Percentiles rank a stretch among this genome's conserved stretches.
phyloP scores from a whole-genome alignment of 306 rosid genomes.

The Cucurbita argyrosperma region DNA sequence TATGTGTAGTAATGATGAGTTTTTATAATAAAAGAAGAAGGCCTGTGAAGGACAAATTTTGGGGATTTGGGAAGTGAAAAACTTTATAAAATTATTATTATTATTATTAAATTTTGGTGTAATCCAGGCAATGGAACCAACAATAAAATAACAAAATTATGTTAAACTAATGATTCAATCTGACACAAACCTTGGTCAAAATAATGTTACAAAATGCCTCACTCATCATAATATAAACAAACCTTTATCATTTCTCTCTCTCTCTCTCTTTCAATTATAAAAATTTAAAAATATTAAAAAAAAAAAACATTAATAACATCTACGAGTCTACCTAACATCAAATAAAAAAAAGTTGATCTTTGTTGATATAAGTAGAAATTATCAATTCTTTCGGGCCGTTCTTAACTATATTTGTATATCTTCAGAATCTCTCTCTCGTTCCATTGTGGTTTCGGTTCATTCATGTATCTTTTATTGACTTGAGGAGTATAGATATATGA shows the following conservation, averaged over 20 bases:
- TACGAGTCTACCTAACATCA: too few relatives aligned
- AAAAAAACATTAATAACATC: too few relatives aligned
- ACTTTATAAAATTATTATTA: neutral
- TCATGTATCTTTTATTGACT: too few relatives aligned
- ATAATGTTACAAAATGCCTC: neutral
- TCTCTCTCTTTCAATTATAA: too few relatives aligned
- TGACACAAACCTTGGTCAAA: neutral
- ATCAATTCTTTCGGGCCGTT: too few relatives aligned
- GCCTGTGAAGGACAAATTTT: slow-evolving; percentile 19
- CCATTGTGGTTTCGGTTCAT: too few relatives aligned
- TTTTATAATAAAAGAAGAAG: neutral
- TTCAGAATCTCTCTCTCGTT: too few relatives aligned
- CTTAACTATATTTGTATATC: too few relatives aligned
- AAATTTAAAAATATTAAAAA: too few relatives aligned
- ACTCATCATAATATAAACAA: neutral
- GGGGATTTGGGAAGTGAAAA: slow-evolving; percentile 46
- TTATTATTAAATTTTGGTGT: neutral
- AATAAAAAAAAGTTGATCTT: too few relatives aligned
- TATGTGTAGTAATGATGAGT: neutral
- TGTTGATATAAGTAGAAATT: too few relatives aligned
- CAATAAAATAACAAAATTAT: neutral
- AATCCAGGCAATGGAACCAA: slow-evolving; percentile 1
- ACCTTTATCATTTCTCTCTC: neutral
- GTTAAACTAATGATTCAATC: slow-evolving; percentile 1
- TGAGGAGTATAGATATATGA: too few relatives aligned